A percentile compares a stretch with the other conserved stretches of the same genome.
Evolutionary conservation across 2,329 filamentous ascomycete genomes (phyloP).

Genomic region (Esteya vermicola): DNA sequence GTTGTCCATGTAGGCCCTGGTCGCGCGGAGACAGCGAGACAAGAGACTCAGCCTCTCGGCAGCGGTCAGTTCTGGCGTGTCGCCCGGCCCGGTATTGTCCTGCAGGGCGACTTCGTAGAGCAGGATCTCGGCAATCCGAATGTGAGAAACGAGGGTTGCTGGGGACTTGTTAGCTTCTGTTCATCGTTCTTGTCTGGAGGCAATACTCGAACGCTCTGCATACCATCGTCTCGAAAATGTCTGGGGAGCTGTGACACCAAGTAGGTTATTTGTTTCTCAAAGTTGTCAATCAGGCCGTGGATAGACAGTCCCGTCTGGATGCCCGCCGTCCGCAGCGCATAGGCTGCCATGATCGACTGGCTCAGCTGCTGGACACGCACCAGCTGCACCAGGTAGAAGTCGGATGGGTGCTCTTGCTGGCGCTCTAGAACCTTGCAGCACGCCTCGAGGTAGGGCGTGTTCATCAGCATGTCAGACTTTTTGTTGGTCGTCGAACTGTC

Average conservation of each 20-base stretch:
- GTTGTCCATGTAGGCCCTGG: conserved; percentile 24
- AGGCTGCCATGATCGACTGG: conserved; percentile 29
- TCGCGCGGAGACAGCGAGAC: conserved; percentile 27
- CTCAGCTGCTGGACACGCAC: conserved; percentile 32
- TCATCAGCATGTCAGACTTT: conserved; percentile 32
- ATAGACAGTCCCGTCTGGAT: conserved; percentile 22
- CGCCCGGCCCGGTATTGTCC: conserved; percentile 18
- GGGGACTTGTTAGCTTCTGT: neutral
- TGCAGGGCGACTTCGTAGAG: conserved; percentile 31
- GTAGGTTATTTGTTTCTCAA: conserved; percentile 27
- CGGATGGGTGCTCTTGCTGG: conserved; percentile 27
- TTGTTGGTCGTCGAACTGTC: conserved; percentile 22
- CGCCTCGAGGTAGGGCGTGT: conserved; percentile 25
- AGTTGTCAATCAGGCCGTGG: conserved; percentile 25
- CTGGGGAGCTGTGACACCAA: conserved; percentile 6
- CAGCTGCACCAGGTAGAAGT: conserved; percentile 29
- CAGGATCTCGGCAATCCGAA: conserved; percentile 29
- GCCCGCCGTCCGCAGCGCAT: conserved; percentile 17
- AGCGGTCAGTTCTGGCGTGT: conserved; percentile 17
- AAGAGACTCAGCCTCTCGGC: conserved; percentile 29
- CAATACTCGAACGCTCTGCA: no score
- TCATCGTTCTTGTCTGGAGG: no score
- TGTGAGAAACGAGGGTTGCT: conserved; percentile 27
- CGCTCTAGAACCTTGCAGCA: conserved; percentile 28
- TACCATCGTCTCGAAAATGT: conserved; percentile 1